Evolutionary conservation across 805 yeast species (phyloP), one percentile per base, ranked within the genome.

Genomic region (Hanseniaspora lindneri): DNA sequence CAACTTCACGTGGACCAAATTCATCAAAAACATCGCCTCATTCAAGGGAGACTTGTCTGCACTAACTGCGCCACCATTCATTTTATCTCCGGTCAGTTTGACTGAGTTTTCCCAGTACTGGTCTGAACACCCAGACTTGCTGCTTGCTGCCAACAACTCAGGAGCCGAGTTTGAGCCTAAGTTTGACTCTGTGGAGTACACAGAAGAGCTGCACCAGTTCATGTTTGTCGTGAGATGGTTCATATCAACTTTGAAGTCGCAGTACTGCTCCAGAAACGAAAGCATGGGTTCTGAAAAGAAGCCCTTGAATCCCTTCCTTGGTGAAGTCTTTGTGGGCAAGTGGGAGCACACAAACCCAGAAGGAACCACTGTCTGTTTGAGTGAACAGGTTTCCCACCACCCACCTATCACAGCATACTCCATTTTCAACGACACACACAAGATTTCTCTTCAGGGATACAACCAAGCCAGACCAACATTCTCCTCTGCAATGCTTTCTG

Each of bases 321-420:
- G 98, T 50, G 98, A 92, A 68, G 71, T 87, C 43, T 92, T 88
- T 58, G 83, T 85, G 33, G 97, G 96, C 41, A 79, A 81, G 58
- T 87, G 96, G 95, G 67, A 66, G 3, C 85, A 78, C 54, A 54
- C 59, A 14, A 74, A 72, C 37, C 69, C 66, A 48, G 64, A 75
- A 14, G 95, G 95, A 36, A 94, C 84, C 53, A 83, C 95, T 23
- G 66, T 77, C 11, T 69, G 89, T 60, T 67, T 86, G 48, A 77
- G 88, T 54, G 98, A 92, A 66, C 98, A 92, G 66, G 96, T 92
- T 13, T 79, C 88, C 53, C 98, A 92, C 67, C 98, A 92, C 64
- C 98, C 98, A 16, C 97, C 98, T 23, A 80, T 83, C 30, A 88
- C 97, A n/a, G 96, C 92, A 6, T 92, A 87, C 62, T 76, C 87